Base-by-base conservation (phyloP, 2,329 filamentous ascomycete species). In the Cladosporium velox region DNA sequence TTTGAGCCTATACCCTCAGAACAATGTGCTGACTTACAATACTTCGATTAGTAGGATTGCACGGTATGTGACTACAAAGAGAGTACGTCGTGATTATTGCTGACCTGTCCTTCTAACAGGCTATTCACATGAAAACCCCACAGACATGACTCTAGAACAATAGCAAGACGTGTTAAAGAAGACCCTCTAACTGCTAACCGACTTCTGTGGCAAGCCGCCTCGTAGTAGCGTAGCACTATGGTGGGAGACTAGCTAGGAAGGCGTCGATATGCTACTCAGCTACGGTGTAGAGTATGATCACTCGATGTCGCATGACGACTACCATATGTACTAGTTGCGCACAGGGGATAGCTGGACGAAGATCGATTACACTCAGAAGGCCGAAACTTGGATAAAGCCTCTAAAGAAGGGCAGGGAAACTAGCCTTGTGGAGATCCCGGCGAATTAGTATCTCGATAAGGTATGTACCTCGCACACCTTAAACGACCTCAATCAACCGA, bases 111-210 rank as follows among this genome's bases (percentile, higher is more conserved):
- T 80, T 90, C 6, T 90, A 92, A 30, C 6, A 68, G 90, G 88
- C 2, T 92, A 91, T 77, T 87, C 84, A 0, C 89, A 92, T 71
- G 90, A 92, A 73, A 91, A 91, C 70, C 88, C 90, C 0, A 82
- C 82, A 0, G 85, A 88, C 67, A 91, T 92, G 88, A 89, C 84
- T 0, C 75, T 90, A 1, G 89, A 91, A 72, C 90, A 93, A 77
- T 90, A 93, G 74, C 83, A 83, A 24, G 89, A 91, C 67, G 88
- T 93, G 11, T 81, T 93, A 0, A 87, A 90, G 71, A 90, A 91
- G 77, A 91, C 90, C 4, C 91, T 88, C 73, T 83, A 84, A 21
- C 82, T 91, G 77, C 81, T 91, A 24, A 91, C 88, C 0, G 86
- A 89, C 0, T 90, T 93, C 71, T 79, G 71, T 32, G 88, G 90